Conservation (phyloP, 1,284 basidiomycete species). For the Caloboletus inedulis region DNA sequence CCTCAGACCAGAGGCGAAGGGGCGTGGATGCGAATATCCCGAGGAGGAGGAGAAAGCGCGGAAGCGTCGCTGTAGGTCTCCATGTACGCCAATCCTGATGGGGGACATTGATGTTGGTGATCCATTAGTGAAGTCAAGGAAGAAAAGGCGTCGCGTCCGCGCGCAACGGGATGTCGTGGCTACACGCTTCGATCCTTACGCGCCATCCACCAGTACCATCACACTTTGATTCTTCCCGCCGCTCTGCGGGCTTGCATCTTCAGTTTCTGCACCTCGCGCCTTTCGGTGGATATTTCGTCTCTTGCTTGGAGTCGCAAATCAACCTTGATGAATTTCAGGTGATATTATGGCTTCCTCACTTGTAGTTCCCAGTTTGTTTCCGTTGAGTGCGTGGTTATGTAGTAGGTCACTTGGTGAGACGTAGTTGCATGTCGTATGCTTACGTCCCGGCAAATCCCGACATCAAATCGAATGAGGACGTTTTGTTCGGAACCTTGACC, state of each 20-base stretch:
- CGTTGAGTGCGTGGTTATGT: not conserved
- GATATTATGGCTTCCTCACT: not conserved
- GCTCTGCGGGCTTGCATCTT: not conserved
- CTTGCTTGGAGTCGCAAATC: not conserved
- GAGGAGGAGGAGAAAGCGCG: not conserved
- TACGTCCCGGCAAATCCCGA: constrained; percentile 7
- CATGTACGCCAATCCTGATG: not conserved
- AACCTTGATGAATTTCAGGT: not conserved
- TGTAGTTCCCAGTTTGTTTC: not conserved
- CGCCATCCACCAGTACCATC: constrained; percentile 15
- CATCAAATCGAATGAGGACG: not conserved
- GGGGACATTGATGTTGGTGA: not conserved
- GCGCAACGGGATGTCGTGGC: not conserved
- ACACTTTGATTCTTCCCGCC: constrained; percentile 1
- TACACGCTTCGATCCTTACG: constrained; percentile 8
- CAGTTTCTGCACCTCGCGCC: not conserved
- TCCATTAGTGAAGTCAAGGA: constrained; percentile 5
- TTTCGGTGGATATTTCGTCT: not conserved
- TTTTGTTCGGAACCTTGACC: constrained; percentile 6
- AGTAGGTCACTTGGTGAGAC: not conserved
- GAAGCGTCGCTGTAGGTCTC: constrained; percentile 11
- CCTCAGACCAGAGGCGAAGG: not conserved
- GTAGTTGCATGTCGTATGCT: too few relatives aligned
- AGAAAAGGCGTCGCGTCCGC: constrained; percentile 4
- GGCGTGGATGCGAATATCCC: not conserved